Conservation (phyloP, 805 yeast genomes). For the Kodamaea restingae region DNA sequence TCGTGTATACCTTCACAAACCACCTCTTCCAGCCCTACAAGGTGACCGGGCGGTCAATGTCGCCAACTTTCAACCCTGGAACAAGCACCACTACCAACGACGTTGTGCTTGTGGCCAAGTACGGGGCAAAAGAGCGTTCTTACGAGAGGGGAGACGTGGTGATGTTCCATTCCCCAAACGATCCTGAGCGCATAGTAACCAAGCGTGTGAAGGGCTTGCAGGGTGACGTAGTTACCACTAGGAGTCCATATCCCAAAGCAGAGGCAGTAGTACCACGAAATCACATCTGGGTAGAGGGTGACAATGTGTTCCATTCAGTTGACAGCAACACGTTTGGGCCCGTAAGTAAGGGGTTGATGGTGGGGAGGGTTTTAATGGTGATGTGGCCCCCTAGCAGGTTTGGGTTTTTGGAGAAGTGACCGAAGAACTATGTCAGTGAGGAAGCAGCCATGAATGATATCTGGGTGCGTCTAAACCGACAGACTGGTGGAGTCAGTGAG, state of each 20-base stretch:
- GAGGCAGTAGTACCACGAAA: slow-evolving; percentile 64
- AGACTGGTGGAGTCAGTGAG: too few species aligned
- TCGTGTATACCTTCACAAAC: slow-evolving; percentile 60
- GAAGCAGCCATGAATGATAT: neutral
- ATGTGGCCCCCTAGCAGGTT: slow-evolving; percentile 54
- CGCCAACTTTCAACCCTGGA: slow-evolving; percentile 81
- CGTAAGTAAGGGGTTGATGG: slow-evolving; percentile 69
- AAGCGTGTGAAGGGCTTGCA: slow-evolving; percentile 75
- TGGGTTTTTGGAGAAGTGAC: neutral
- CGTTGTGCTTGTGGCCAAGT: slow-evolving; percentile 68
- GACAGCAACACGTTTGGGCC: slow-evolving; percentile 92
- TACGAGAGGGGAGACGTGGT: slow-evolving; percentile 63
- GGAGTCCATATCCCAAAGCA: slow-evolving; percentile 60
- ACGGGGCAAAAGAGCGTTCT: slow-evolving; percentile 46
- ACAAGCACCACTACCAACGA: slow-evolving; percentile 44
- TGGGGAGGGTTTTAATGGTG: slow-evolving; percentile 68
- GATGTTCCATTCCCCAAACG: slow-evolving; percentile 72
- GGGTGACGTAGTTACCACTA: slow-evolving; percentile 64
- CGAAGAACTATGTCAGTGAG: neutral
- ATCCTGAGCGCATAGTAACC: slow-evolving; percentile 71
- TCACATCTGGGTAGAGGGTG: slow-evolving; percentile 96
- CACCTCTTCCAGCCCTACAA: slow-evolving; percentile 70
- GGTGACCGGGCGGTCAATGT: slow-evolving; percentile 81
- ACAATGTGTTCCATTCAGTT: slow-evolving; percentile 68
- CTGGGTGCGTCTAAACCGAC: too few species aligned